Conservation (phyloP, 345 rosid genomes). For the Litchi chinensis region DNA sequence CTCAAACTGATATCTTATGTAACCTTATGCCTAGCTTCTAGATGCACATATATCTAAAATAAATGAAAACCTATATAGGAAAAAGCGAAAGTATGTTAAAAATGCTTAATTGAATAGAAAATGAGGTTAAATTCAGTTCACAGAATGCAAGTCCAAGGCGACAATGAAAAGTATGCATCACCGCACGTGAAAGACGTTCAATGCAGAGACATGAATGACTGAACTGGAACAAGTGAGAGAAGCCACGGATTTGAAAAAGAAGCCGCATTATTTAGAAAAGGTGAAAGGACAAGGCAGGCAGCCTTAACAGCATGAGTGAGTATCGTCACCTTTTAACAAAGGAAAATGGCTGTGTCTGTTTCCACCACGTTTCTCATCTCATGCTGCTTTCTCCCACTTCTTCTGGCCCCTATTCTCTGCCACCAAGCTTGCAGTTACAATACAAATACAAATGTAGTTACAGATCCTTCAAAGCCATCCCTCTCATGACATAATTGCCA, state of each 20-base stretch:
- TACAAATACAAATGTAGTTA: not conserved
- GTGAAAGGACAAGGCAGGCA: not conserved
- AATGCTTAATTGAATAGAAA: not conserved
- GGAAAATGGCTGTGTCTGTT: constrained; percentile 26
- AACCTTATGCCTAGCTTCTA: not conserved
- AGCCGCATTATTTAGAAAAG: not conserved
- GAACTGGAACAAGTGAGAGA: not conserved
- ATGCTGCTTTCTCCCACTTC: constrained; percentile 12
- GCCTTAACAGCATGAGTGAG: not conserved
- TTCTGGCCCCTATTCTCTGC: not conserved
- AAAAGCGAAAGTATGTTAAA: not conserved
- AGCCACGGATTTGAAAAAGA: not conserved
- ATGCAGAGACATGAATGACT: constrained; percentile 1
- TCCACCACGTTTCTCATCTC: constrained; percentile 9
- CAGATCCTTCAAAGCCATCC: not conserved
- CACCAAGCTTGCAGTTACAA: not conserved
- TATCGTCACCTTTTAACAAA: constrained; percentile 15
- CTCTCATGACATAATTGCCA: constrained; percentile 19
- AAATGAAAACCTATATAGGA: not conserved
- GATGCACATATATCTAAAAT: not conserved
- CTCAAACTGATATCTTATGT: not conserved
- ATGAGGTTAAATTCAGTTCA: not conserved
- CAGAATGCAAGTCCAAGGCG: not conserved
- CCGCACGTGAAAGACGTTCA: constrained; percentile 16
- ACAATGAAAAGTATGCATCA: constrained; percentile 4